A percentile compares a stretch with the other conserved stretches of the same genome.
Evolutionary conservation across 164 flowering plant genomes (phyloP).

Genomic region (Taxillus chinensis): DNA sequence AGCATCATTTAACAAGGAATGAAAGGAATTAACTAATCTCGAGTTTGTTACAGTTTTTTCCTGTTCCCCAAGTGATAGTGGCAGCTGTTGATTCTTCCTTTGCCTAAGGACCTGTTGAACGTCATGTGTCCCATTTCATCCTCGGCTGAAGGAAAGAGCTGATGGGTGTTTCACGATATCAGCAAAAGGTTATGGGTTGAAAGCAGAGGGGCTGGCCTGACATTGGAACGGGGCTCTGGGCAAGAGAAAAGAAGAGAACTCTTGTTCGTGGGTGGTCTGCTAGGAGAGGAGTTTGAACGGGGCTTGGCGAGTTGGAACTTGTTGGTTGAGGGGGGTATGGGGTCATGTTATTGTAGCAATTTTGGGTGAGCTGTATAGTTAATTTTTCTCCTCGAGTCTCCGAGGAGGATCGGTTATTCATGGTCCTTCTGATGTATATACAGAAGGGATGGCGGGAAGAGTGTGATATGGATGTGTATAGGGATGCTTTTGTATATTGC

Average conservation of each 20-base stretch:
- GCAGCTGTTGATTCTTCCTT: slow-evolving; percentile 9
- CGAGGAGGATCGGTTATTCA: slow-evolving; percentile 1
- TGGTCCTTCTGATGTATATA: slow-evolving; percentile 18
- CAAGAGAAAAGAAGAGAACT: background rate
- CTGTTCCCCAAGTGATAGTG: background rate
- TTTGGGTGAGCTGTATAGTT: slow-evolving; percentile 3
- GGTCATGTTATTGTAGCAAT: slow-evolving; percentile 1
- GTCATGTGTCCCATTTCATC: slow-evolving; percentile 3
- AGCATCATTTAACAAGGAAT: slow-evolving; percentile 50
- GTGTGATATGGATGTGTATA: slow-evolving; percentile 31
- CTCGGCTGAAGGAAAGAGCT: background rate
- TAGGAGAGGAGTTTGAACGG: background rate
- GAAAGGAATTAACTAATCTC: slow-evolving; percentile 3
- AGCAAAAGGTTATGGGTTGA: slow-evolving; percentile 1
- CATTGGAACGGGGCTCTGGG: slow-evolving; percentile 5
- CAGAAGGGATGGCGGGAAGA: slow-evolving; percentile 20
- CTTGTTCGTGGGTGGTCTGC: background rate
- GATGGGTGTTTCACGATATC: background rate
- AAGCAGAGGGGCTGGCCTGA: slow-evolving; percentile 27
- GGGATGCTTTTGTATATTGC: slow-evolving; percentile 12
- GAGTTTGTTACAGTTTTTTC: background rate
- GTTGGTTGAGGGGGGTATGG: background rate
- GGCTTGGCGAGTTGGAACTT: background rate
- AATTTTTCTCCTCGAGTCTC: slow-evolving; percentile 6
- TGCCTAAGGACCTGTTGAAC: slow-evolving; percentile 7